phyloP scores from a whole-genome alignment of 1,139 yeast genomes.

The Diutina catenulata region DNA sequence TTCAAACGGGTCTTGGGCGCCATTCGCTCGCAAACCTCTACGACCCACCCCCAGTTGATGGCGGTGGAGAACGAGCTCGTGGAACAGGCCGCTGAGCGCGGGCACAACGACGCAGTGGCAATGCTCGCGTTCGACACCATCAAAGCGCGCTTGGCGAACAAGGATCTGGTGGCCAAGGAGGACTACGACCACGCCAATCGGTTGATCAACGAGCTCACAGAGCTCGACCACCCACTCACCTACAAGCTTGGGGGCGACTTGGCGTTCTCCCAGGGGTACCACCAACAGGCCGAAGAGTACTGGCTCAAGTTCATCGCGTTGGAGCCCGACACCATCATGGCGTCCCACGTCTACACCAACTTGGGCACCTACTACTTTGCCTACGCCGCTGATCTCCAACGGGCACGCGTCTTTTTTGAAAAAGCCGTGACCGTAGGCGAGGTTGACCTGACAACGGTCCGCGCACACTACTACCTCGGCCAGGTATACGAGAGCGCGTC shows the following conservation, averaged over 20 bases:
- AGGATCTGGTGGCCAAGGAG: conserved; percentile 16
- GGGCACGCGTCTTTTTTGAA: conserved; percentile 49
- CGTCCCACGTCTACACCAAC: conserved; percentile 64
- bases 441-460: conserved; percentile 39
- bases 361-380: conserved; percentile 54
- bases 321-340: conserved; percentile 44
- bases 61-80: conserved; percentile 58
- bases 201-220: conserved; percentile 50
- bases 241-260: conserved; percentile 67
- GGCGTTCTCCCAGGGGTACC: conserved; percentile 35
- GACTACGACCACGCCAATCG: conserved; percentile 54
- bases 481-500: conserved; percentile 49
- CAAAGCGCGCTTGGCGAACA: conserved; percentile 17
- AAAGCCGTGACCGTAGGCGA: conserved; percentile 50
- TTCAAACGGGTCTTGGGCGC: conserved; percentile 58
- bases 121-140: conserved; percentile 56
- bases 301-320: conserved; percentile 48
- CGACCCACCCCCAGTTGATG: conserved; percentile 42
- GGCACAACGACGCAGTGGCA: conserved; percentile 71
- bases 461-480: conserved; percentile 70
- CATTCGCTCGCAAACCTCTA: conserved; percentile 47
- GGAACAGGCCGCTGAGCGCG: conserved; percentile 75
- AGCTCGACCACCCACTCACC: conserved; percentile 55
- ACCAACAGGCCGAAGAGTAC: conserved; percentile 42
- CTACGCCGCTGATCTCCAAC: conserved; percentile 32